Evolutionary conservation across 345 rosid genomes (phyloP).

Genomic region (Pseudoturritis turrita): DNA sequence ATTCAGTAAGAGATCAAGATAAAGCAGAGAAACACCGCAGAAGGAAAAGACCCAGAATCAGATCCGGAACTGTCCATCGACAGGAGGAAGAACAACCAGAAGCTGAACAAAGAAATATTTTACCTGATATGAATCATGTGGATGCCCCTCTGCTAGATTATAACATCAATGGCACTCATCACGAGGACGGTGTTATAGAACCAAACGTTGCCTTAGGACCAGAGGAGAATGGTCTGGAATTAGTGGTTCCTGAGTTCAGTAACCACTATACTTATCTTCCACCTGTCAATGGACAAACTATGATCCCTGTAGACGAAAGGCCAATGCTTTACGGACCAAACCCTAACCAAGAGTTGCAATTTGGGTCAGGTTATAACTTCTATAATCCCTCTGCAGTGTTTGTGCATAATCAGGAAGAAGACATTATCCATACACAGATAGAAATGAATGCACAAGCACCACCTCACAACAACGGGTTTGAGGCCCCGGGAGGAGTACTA

Average conservation of each 20-base stretch:
- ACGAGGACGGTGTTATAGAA: constrained; percentile 36
- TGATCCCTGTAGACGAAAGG: constrained; percentile 56
- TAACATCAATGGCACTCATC: constrained; percentile 31
- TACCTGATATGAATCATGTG: constrained; percentile 61
- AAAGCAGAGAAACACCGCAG: constrained; percentile 36
- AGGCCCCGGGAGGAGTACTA: constrained; percentile 37
- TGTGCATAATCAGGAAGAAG: constrained; percentile 37
- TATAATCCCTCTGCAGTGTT: constrained; percentile 46
- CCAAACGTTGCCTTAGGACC: constrained; percentile 29
- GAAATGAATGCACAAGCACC: constrained; percentile 29
- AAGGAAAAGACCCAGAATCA: constrained; percentile 42
- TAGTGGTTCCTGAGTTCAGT: constrained; percentile 36
- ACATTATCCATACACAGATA: constrained; percentile 38
- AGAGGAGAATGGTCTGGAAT: constrained; percentile 38
- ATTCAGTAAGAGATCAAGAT: constrained; percentile 37
- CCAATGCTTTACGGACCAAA: constrained; percentile 45
- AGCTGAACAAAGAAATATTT: constrained; percentile 35
- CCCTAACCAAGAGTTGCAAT: constrained; percentile 44
- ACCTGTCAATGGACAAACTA: constrained; percentile 38
- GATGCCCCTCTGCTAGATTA: constrained; percentile 41
- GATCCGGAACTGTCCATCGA: constrained; percentile 33
- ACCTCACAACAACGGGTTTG: constrained; percentile 32
- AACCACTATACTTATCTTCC: constrained; percentile 47
- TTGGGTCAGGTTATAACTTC: constrained; percentile 40
- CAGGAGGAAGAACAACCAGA: constrained; percentile 33